Evolutionary conservation across 2,329 filamentous ascomycete genomes (phyloP).

Genomic region (Coniella lustricola): DNA sequence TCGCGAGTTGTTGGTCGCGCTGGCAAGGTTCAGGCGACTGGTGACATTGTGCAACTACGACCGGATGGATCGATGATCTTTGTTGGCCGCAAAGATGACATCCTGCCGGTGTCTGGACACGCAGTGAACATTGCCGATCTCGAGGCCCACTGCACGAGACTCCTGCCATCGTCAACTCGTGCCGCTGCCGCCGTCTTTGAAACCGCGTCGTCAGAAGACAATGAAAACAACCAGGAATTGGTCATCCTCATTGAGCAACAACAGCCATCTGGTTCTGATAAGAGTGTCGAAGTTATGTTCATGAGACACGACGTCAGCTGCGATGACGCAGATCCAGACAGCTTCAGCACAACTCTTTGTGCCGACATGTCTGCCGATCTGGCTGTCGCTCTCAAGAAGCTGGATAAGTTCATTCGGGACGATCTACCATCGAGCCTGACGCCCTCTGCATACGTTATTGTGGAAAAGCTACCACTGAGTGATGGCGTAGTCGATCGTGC

Average conservation of each 20-base stretch:
- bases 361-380: slow-evolving; percentile 24
- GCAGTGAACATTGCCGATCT: slow-evolving; percentile 32
- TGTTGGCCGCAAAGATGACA: slow-evolving; percentile 23
- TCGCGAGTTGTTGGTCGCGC: slow-evolving; percentile 23
- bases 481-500: slow-evolving; percentile 27
- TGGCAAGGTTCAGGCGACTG: slow-evolving; percentile 22
- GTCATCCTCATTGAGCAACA: slow-evolving; percentile 29
- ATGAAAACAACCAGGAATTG: slow-evolving; percentile 13
- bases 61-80: slow-evolving; percentile 23
- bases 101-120: slow-evolving; percentile 28
- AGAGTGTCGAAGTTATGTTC: slow-evolving; percentile 17
- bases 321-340: slow-evolving; percentile 18
- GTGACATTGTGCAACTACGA: slow-evolving; percentile 23
- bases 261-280: slow-evolving; percentile 19
- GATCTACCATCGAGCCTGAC: slow-evolving; percentile 41
- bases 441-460: slow-evolving; percentile 35
- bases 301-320: slow-evolving; percentile 20
- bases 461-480: slow-evolving; percentile 29
- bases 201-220: not conserved
- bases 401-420: slow-evolving; percentile 33
- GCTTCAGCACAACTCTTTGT: slow-evolving; percentile 16
- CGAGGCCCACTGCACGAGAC: slow-evolving; percentile 28
- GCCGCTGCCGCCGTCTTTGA: slow-evolving; percentile 23
- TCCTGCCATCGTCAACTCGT: slow-evolving; percentile 26
- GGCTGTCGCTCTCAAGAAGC: slow-evolving; percentile 28